Evolutionary conservation across 345 rosid species (phyloP).

Genomic region (Populus davidiana): DNA sequence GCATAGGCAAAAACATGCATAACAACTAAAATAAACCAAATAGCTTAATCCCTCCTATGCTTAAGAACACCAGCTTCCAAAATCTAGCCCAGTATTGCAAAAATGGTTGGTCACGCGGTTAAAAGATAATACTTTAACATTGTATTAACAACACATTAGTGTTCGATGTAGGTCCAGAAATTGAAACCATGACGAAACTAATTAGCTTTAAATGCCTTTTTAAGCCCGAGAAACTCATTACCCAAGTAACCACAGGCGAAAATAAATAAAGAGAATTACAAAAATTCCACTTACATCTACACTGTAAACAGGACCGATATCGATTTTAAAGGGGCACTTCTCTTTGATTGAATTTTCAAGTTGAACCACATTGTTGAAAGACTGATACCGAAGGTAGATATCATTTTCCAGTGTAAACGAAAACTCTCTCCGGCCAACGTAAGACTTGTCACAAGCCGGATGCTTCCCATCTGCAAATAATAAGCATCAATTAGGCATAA

Average conservation of each 20-base stretch:
- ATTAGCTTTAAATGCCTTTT: neutral
- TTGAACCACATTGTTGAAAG: constrained; percentile 55
- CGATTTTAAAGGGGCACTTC: constrained; percentile 76
- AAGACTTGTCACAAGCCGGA: constrained; percentile 77
- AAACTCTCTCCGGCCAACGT: constrained; percentile 74
- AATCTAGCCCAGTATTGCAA: neutral
- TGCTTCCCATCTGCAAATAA: constrained; percentile 73
- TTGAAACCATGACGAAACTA: neutral
- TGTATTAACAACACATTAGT: neutral
- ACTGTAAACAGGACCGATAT: constrained; percentile 80
- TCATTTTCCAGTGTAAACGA: constrained; percentile 81
- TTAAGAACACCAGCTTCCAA: neutral
- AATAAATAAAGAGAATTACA: neutral
- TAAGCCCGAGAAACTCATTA: too few species aligned
- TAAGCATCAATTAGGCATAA: constrained; percentile 1
- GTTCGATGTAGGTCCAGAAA: neutral
- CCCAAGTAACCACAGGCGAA: neutral
- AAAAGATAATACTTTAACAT: neutral
- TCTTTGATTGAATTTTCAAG: constrained; percentile 62
- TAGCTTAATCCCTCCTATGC: neutral
- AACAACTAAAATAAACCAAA: neutral
- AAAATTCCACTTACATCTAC: constrained; percentile 55
- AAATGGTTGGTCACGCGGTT: neutral
- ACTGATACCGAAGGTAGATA: constrained; percentile 67
- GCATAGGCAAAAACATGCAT: neutral